Conservation (phyloP, 352 stramenopile species). For the Peronospora farinosa region DNA sequence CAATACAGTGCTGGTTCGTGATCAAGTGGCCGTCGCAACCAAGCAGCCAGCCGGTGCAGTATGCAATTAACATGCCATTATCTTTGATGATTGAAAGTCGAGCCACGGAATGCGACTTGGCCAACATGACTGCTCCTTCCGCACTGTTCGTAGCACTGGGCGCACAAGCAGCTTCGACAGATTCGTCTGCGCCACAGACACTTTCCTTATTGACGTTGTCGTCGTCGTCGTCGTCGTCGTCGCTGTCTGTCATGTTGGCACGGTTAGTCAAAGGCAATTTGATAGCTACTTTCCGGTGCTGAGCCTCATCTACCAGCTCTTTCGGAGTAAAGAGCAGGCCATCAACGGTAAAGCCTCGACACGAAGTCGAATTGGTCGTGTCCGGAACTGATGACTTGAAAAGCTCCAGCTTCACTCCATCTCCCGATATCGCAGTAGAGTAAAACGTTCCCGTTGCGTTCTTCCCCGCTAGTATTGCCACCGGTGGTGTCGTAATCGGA, state of each 20-base stretch:
- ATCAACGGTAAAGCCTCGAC: constrained; percentile 48
- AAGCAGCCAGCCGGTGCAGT: constrained; percentile 64
- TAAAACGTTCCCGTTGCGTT: constrained; percentile 56
- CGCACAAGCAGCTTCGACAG: constrained; percentile 57
- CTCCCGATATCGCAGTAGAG: constrained; percentile 37
- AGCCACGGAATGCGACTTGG: constrained; percentile 41
- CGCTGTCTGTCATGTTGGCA: constrained; percentile 4
- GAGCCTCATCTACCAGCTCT: constrained; percentile 22
- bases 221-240: no score
- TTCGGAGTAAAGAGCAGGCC: constrained; percentile 40
- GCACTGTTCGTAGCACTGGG: constrained; percentile 24
- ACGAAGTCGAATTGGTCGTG: constrained; percentile 16
- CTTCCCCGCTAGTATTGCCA: constrained; percentile 29
- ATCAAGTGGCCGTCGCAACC: constrained; percentile 73
- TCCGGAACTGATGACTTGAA: constrained; percentile 12
- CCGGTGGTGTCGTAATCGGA: constrained; percentile 10
- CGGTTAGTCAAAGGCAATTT: constrained; percentile 20
- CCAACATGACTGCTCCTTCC: constrained; percentile 34
- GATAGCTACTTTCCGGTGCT: constrained; percentile 18
- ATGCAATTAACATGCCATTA: constrained; percentile 51
- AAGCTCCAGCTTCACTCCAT: constrained; percentile 45
- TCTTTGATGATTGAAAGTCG: constrained; percentile 63
- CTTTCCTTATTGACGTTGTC: constrained; percentile 43
- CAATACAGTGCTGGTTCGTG: constrained; percentile 78
- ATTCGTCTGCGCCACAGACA: constrained; percentile 62